Evolutionary conservation across 306 rosid species (phyloP).

Genomic region (Sechiopsis laciniata): DNA sequence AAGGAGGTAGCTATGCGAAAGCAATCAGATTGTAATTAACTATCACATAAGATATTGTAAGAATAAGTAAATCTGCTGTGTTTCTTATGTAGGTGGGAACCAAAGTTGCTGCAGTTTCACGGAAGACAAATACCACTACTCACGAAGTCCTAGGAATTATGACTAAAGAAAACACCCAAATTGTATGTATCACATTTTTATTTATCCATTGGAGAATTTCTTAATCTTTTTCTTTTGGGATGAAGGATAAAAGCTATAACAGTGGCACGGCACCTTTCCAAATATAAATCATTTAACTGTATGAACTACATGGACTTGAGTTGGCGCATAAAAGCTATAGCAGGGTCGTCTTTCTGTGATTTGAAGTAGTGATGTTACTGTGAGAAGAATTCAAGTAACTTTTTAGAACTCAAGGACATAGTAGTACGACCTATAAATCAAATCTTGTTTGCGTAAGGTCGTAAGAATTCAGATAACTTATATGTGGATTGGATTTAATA

Average conservation of each 20-base stretch:
- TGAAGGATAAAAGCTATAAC: not conserved
- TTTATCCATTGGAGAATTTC: not conserved
- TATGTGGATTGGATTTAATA: not conserved
- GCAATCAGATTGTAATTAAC: not conserved
- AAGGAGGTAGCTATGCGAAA: not conserved
- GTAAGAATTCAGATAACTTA: not conserved
- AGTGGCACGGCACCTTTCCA: not conserved
- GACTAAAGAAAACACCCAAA: slow-evolving; percentile 82
- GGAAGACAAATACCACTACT: slow-evolving; percentile 94
- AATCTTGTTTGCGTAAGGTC: no score
- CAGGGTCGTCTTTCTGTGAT: not conserved
- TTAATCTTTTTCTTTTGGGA: not conserved
- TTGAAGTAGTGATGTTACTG: not conserved
- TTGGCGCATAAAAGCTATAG: not conserved
- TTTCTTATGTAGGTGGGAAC: slow-evolving; percentile 66
- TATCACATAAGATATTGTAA: not conserved
- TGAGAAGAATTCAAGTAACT: not conserved
- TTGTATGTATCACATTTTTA: slow-evolving; percentile 42
- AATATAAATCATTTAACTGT: not conserved
- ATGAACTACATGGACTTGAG: not conserved
- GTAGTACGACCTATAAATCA: no score
- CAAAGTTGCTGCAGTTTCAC: slow-evolving; percentile 93
- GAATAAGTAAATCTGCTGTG: not conserved
- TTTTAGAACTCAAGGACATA: no score
- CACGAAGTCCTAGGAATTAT: slow-evolving; percentile 87